These are phyloP conservation scores for Chaetoceros tenuissimus DNA, from an alignment of 108 stramenopile genomes.

Conservation along the genomic window DNA sequence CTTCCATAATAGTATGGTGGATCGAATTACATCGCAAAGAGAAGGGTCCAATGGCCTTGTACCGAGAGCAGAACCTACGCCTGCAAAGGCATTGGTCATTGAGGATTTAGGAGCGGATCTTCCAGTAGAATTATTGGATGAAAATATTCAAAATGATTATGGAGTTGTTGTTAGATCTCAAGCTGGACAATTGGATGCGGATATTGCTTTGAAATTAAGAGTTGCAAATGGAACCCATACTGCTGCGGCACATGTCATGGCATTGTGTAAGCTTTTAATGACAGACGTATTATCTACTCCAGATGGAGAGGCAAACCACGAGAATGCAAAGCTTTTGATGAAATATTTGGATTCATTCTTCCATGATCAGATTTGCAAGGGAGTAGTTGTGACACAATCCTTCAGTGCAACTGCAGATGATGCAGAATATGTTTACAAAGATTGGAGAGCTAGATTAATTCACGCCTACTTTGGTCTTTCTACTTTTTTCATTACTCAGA, in stretches of 20 bases:
- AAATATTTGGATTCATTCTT: conserved; percentile 65
- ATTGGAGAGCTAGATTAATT: conserved; percentile 71
- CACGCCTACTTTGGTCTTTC: conserved; percentile 85
- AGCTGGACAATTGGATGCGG: conserved; percentile 42
- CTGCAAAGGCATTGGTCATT: conserved; percentile 79
- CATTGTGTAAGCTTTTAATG: conserved; percentile 42
- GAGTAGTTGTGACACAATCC: conserved; percentile 13
- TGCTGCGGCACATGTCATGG: conserved; percentile 76
- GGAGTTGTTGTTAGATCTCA: conserved; percentile 32
- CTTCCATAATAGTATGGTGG: conserved; percentile 86
- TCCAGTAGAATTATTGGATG: conserved; percentile 6
- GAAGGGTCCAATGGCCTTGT: conserved; percentile 38
- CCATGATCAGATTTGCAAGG: conserved; percentile 48
- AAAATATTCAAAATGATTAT: not conserved
- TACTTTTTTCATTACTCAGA: conserved; percentile 88
- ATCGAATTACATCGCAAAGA: conserved; percentile 81
- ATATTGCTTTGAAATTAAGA: conserved; percentile 78
- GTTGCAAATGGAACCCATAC: conserved; percentile 91
- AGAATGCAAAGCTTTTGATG: conserved; percentile 16
- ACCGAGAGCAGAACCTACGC: conserved; percentile 71
- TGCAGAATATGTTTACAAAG: conserved; percentile 41
- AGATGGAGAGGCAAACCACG: not conserved
- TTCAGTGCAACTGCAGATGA: conserved; percentile 29
- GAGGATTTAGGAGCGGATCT: conserved; percentile 40
- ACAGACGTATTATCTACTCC: conserved; percentile 18